phyloP scores from a whole-genome alignment of 345 rosid genomes.

The Eucalyptus sp. region DNA sequence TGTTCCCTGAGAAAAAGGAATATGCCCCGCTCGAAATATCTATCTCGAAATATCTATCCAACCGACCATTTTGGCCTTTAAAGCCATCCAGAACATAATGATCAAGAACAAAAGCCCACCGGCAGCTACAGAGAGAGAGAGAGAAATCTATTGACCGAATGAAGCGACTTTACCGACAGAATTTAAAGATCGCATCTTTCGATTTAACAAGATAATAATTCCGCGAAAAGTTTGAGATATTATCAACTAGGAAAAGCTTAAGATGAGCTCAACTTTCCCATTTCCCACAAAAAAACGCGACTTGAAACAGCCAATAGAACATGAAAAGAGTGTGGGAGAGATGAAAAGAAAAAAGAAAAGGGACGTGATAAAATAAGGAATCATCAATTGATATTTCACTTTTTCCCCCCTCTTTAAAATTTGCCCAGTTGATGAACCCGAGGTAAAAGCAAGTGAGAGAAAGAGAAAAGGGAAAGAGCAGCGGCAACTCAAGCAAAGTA shows the following conservation, averaged over 20 bases:
- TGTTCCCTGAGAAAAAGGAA: background rate
- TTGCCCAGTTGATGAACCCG: background rate
- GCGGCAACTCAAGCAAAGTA: constrained; percentile 1
- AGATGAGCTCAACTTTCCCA: background rate
- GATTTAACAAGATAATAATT: background rate
- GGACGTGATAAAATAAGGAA: constrained; percentile 8
- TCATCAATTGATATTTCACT: background rate
- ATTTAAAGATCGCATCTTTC: background rate
- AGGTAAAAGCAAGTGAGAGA: constrained; percentile 6
- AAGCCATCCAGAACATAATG: background rate
- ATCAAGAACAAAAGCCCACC: background rate
- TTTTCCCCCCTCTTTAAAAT: background rate
- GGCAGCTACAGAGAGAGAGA: background rate
- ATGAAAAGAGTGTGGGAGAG: background rate
- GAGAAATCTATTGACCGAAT: background rate
- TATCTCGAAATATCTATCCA: background rate
- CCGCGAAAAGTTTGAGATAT: background rate
- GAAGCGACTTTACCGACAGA: background rate
- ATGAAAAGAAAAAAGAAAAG: constrained; percentile 1
- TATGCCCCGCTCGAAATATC: background rate
- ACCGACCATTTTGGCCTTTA: background rate
- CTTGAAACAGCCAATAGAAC: constrained; percentile 5
- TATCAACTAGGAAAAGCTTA: background rate
- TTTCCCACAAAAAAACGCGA: background rate
- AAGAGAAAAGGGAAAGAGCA: background rate